phyloP scores from a whole-genome alignment of 73 alveolate species.

The Paramecium sonneborni region DNA sequence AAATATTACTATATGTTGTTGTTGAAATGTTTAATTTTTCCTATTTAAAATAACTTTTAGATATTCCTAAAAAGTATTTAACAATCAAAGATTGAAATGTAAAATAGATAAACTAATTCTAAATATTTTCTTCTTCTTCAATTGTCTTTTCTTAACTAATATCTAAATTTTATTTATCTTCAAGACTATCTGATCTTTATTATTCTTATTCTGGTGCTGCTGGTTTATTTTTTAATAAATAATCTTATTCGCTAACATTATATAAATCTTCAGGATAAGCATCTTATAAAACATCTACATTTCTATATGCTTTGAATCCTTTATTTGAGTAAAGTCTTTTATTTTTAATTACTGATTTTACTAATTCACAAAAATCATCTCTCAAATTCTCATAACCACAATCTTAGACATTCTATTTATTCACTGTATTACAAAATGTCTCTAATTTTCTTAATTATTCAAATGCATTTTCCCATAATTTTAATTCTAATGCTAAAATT shows the following conservation, averaged over 20 bases:
- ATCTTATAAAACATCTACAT: background rate
- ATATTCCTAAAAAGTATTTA: background rate
- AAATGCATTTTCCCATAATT: conserved; percentile 41
- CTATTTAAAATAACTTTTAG: background rate
- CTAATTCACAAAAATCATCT: conserved; percentile 50
- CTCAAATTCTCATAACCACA: conserved; percentile 50
- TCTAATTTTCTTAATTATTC: conserved; percentile 38
- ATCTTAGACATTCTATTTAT: background rate
- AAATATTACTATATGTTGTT: conserved; percentile 1
- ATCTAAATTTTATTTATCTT: background rate
- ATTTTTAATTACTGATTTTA: background rate
- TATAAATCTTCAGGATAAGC: conserved; percentile 45
- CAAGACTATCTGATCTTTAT: background rate
- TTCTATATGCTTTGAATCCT: conserved; percentile 24
- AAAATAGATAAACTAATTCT: background rate
- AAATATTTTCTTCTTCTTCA: background rate
- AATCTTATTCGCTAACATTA: background rate
- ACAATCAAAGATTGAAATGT: background rate
- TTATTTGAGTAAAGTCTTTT: background rate
- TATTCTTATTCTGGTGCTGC: background rate
- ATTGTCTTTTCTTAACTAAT: background rate
- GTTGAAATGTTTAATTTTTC: background rate
- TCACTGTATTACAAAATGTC: conserved; percentile 23
- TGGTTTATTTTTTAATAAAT: background rate
- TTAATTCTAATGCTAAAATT: conserved; percentile 17